Base-by-base conservation (phyloP, 805 yeast species). In the Wickerhamomyces queroliae region DNA sequence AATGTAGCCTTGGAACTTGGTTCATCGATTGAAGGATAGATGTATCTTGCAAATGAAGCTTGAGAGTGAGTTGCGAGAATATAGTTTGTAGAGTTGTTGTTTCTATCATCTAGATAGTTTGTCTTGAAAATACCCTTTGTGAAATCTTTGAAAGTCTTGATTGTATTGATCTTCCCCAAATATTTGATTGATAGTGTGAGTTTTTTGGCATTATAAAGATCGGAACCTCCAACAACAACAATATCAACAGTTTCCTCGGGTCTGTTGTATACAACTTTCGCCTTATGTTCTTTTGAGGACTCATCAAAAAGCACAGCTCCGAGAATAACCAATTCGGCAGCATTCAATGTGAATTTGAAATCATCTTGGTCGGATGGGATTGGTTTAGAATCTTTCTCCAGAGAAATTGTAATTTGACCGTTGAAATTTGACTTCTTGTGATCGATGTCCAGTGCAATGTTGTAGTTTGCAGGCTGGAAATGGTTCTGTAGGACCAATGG, bases 1-100 rank as follows among this genome's bases (percentile, higher is more conserved):
- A 79, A 67, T 1, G 73, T 66, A 5, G 77, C 68, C 52, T 80
- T 83, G 24, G 62, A 57, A n/a, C 63, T 50, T 7, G 78, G 68
- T 49, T 83, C 89, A 56, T 84, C 93, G 11, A 83, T 52, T 49
- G 83, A 75, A 3, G 95, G 95, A 50, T 79, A 79, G 11, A 84
- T 71, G 35, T 55, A 52, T 47, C 82, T 66, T 4, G 88, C 81
- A 46, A 70, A 80, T 15, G 69, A 67, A 0, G 93, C 89, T 54
- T 83, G 90, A 32, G 78, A 69, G 52, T 85, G 93, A 2, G 93
- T 81, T 0, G 89, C 79, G 24, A 83, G 53, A 11, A 83, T 61
- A 41, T 61, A 70, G 44, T 74, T 71, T 42, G 74, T 69, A 2
- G 80, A 61, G 18, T 55, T 63, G 7, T 80, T 80, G 1, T 74